Conservation (phyloP, 2,329 filamentous ascomycete genomes). For the Venturia pyrina region DNA sequence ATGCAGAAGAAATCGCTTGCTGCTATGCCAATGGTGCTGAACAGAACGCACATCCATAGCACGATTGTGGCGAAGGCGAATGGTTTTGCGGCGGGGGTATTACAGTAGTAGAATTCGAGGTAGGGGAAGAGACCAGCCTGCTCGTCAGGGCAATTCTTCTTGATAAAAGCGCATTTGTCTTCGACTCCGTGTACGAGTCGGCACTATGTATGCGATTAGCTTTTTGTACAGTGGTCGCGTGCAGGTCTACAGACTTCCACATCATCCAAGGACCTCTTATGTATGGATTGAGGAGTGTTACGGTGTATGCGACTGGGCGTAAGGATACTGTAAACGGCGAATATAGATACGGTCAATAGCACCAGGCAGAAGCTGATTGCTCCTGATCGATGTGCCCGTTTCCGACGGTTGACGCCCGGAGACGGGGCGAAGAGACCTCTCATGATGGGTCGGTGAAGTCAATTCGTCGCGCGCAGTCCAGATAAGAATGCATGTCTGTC, state of each 20-base stretch:
- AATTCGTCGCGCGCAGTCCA: background rate
- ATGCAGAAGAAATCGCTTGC: conserved; percentile 98
- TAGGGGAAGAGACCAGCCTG: conserved; percentile 86
- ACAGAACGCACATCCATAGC: conserved; percentile 78
- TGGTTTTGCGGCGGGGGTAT: conserved; percentile 55
- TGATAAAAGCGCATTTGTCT: conserved; percentile 83
- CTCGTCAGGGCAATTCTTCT: conserved; percentile 72
- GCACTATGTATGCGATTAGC: conserved; percentile 44
- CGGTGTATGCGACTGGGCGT: background rate
- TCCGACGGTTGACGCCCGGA: background rate
- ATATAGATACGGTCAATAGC: background rate
- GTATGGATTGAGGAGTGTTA: background rate
- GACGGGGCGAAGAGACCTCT: background rate
- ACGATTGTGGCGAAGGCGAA: conserved; percentile 71
- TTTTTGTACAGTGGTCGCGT: background rate
- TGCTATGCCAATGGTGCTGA: conserved; percentile 94
- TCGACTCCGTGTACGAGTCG: conserved; percentile 63
- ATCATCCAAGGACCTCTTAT: background rate
- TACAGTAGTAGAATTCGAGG: conserved; percentile 84
- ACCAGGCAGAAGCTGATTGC: conserved; percentile 7
- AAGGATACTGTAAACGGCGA: conserved; percentile 8
- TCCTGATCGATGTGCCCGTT: background rate
- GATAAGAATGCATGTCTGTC: background rate
- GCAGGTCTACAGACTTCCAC: conserved; percentile 2
- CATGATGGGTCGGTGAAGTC: background rate